Evolutionary conservation across 352 stramenopile genomes (phyloP), one percentile per base, ranked within the genome.

Genomic region (Globisporangium recalcitrans): DNA sequence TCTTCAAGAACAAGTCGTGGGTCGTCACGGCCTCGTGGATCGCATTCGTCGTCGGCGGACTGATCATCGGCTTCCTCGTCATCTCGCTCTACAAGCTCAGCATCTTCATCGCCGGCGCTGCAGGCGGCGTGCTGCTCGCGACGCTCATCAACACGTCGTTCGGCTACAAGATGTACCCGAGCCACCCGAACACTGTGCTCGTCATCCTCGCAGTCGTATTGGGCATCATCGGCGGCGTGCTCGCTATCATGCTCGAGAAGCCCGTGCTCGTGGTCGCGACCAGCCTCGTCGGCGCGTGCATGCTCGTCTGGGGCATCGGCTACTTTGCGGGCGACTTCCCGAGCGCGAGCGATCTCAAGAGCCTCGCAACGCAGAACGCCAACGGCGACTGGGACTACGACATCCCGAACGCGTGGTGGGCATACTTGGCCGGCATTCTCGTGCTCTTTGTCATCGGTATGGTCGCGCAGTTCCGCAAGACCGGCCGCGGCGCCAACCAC

Each of bases 261-360:
- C 75, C 77, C 13, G 73, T 80, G 52, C 53, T 90, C 8, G 73
- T 90, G 47, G 58, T 71, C 7, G 65, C 77, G 32, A 87, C 79
- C n/a, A 81, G 74, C 21, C 52, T 84, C 16, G 71, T 84, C 40
- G 80, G 80, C 42, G 74, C 80, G 0, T 67, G 65, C 24, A 59
- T 84, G 19, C 32, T 80, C 19, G 71, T 85, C 1, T 85, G 77
- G 78, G 80, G 80, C 4, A 46, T 88, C n/a, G 80, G 80, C 34
- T 88, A 87, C 69, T 90, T 87, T 52, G 75, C 69, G 8, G 76
- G 80, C 38, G 69, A 85, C 52, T 90, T 82, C 49, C 75, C 80
- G 48, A 73, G 72, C 26, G 63, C 72, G 16, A 79, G 60, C 49
- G 75, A 87, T 62, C 70, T 89, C 47, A 77, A 77, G 60, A 27